Percentiles rank a stretch among this genome's conserved stretches.
These are phyloP conservation scores for Pouteria glomerata DNA, from an alignment of 148 eudicot species.

Conservation along the genomic window DNA sequence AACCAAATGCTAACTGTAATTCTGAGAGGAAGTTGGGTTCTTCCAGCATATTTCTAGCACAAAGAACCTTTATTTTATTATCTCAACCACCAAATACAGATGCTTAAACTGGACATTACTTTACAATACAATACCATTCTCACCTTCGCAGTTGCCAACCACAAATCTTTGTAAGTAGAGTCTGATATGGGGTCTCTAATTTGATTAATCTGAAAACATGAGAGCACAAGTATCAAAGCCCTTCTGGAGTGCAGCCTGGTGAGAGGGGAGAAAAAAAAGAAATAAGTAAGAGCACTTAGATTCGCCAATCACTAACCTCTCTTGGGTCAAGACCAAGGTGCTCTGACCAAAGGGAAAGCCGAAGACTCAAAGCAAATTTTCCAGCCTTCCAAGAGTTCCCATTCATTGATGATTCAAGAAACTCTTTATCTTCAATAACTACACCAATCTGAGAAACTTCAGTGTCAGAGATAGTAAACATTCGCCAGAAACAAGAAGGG, in stretches of 20 bases:
- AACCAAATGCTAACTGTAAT: background rate
- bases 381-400: slow-evolving; percentile 89
- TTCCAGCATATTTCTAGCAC: background rate
- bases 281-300: background rate
- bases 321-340: slow-evolving; percentile 74
- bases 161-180: slow-evolving; percentile 54
- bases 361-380: slow-evolving; percentile 65
- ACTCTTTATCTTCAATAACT: slow-evolving; percentile 77
- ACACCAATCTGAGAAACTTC: slow-evolving; percentile 52
- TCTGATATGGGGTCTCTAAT: slow-evolving; percentile 77
- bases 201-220: slow-evolving; percentile 45
- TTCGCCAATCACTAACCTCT: slow-evolving; percentile 45
- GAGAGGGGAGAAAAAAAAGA: background rate
- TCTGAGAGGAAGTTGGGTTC: background rate
- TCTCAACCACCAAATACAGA: background rate
- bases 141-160: slow-evolving; percentile 84
- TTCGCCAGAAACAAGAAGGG: background rate
- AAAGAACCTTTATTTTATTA: background rate
- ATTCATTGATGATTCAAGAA: slow-evolving; percentile 72
- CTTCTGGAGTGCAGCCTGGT: background rate
- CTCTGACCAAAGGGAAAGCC: slow-evolving; percentile 91
- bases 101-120: background rate
- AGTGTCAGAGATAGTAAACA: background rate
- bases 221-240: background rate
- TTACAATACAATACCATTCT: background rate